Evolutionary conservation across 2,329 filamentous ascomycete species (phyloP), one percentile per base, ranked within the genome.

Genomic region (Claviceps cyperi): DNA sequence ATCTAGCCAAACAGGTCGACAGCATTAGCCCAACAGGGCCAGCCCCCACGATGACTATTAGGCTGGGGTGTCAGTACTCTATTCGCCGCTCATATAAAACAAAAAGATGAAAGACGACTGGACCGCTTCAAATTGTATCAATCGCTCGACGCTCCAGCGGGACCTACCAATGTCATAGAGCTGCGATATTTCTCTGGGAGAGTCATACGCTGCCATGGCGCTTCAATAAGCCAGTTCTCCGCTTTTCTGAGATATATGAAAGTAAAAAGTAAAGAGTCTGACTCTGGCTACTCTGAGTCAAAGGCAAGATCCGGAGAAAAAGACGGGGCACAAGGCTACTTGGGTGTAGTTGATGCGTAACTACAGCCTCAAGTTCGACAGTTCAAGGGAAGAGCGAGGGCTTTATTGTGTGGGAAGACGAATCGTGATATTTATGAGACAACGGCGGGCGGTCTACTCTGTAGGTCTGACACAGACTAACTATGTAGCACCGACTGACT

Each of bases 1-100:
- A 95, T 70, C 89, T 77, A 53, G 87, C 86, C 54, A 96, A 77
- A 63, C 86, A 91, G 32, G 89, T 89, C 8, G 88, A 92, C 22
- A 95, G 76, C 69, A 94, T 82, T 51, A 95, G 77, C 50, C 90
- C 90, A 40, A 90, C 88, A 4, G 90, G 90, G 15, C 90, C 90
- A 50, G 90, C 90, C 55, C 90, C 90, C 50, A 95, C 76, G 57
- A 95, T 89, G 58, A 95, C 88, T 79, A 51, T 47, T 0, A 77
- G 21, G 14, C n/a, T 24, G 19, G 13, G 3, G 21, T 28, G 40
- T 51, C 35, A 51, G 36, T 36, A 43, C 17, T 43, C 22, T 5
- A 17, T 35, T 43, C n/a, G 24, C n/a, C 38, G 11, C 6, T n/a
- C 28, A 32, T 11, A 32, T 32, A 32, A 4, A 32, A 11, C 3